A percentile compares a stretch with the other conserved stretches of the same genome.
Conservation (phyloP, 305 asterid genomes). For the Fraxinus platypoda region DNA sequence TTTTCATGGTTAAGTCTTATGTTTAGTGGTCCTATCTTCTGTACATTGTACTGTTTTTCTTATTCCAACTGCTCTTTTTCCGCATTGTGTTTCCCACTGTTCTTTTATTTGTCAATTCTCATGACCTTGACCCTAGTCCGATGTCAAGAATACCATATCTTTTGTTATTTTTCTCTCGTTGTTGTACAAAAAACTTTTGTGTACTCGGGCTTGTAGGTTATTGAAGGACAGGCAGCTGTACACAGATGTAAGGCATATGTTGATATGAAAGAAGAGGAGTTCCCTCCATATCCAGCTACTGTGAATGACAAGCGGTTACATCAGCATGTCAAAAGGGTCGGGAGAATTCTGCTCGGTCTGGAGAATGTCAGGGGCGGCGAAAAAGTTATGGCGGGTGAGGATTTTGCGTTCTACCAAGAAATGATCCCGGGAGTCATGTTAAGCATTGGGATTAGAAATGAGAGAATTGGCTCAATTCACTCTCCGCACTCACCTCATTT, state of each 20-base stretch:
- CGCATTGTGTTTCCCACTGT: background rate
- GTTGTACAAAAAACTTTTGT: background rate
- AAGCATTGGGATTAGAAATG: conserved; percentile 61
- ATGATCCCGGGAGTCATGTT: conserved; percentile 70
- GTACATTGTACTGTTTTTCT: background rate
- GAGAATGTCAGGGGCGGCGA: conserved; percentile 41
- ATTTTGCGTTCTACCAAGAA: conserved; percentile 76
- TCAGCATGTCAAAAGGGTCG: conserved; percentile 54
- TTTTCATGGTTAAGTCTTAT: background rate
- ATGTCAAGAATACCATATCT: background rate
- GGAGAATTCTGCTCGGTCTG: conserved; percentile 52
- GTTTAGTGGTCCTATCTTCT: background rate
- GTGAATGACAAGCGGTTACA: conserved; percentile 55
- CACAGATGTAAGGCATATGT: conserved; percentile 60
- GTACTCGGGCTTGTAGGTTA: conserved; percentile 41
- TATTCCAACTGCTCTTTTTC: background rate
- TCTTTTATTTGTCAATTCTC: background rate
- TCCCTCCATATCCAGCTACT: conserved; percentile 65
- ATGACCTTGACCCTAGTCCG: background rate
- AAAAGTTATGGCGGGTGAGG: conserved; percentile 82
- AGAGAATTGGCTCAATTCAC: conserved; percentile 57
- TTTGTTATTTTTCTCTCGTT: background rate
- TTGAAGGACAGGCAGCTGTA: conserved; percentile 64
- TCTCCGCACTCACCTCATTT: conserved; percentile 79
- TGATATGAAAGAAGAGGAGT: conserved; percentile 47